Evolutionary conservation across 768 basidiomycete species (phyloP).

Genomic region (Trametes cinnabarina): DNA sequence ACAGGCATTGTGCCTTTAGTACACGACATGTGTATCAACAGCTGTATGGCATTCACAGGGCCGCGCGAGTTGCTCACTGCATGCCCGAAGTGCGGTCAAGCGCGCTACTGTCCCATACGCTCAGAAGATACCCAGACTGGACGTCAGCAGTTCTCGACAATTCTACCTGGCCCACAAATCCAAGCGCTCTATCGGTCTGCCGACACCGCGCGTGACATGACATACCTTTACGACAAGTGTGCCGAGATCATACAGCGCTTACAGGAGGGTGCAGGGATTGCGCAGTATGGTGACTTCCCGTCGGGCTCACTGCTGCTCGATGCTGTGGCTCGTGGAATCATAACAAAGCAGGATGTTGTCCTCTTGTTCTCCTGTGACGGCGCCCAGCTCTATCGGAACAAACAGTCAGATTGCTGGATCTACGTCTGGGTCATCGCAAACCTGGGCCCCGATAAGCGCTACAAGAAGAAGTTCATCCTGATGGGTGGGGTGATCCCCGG

Average conservation of each 20-base stretch:
- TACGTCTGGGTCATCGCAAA: slow-evolving; percentile 31
- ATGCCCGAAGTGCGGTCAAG: neutral
- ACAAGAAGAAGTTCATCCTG: slow-evolving; percentile 29
- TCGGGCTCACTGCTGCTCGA: slow-evolving; percentile 11
- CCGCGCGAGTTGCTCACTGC: neutral
- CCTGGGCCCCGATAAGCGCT: slow-evolving; percentile 24
- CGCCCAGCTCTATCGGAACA: slow-evolving; percentile 29
- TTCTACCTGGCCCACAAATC: slow-evolving; percentile 42
- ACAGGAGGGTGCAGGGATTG: neutral
- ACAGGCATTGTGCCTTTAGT: neutral
- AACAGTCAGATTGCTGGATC: slow-evolving; percentile 35
- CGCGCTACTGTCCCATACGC: neutral
- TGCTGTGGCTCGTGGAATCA: slow-evolving; percentile 31
- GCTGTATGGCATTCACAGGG: neutral
- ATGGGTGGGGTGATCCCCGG: slow-evolving; percentile 30
- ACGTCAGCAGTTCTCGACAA: slow-evolving; percentile 35
- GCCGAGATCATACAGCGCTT: neutral
- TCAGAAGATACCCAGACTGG: slow-evolving; percentile 16
- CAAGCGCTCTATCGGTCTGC: slow-evolving; percentile 34
- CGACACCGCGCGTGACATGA: slow-evolving; percentile 27
- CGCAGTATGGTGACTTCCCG: neutral
- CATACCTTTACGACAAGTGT: slow-evolving; percentile 23
- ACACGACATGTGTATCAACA: slow-evolving; percentile 5
- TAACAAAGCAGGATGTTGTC: slow-evolving; percentile 26
- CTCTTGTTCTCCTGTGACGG: slow-evolving; percentile 28